Base-by-base conservation (phyloP, 2,329 filamentous ascomycete genomes). In the Talaromyces sp. region DNA sequence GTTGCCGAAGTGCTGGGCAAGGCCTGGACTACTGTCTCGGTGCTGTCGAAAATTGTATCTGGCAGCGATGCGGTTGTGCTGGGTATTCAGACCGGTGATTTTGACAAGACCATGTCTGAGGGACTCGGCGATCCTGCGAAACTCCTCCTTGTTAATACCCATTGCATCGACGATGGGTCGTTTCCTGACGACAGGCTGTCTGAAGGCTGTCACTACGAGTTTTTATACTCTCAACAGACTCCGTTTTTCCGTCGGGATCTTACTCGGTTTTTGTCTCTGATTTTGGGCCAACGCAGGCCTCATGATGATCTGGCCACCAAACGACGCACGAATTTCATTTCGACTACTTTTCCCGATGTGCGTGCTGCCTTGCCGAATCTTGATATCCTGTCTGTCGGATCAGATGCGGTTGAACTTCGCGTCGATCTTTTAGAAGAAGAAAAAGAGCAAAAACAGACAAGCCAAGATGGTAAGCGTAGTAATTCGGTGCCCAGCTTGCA, bases 271-370 rank as follows among this genome's bases (percentile, higher is more conserved):
- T 83, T 92, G 27, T 89, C 90, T 6, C 88, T 94, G 69, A 87
- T 89, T 6, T 78, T 94, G 27, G 91, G 91, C 10, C 90, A 94
- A 75, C 87, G 88, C 64, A 88, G 85, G 68, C 88, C 89, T 59
- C 90, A 95, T 70, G 86, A 89, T 66, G 87, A 89, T 60, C 78
- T 95, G 56, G 69, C 71, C 31, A 74, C 87, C 56, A 94, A 94
- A 70, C 82, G 85, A 46, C 83, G 90, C 68, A 94, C 90, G 0
- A 92, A 90, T 66, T 87, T 94, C 69, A 91, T 95, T 65, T 94
- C 91, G 4, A 94, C 90, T 1, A 95, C 91, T 0, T 95, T 95
- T 65, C 89, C 91, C 0, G 90, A 96, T 70, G 89, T 96, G 9
- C 88, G 88, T 63, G 88, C 89, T 3, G 91, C 91, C 9, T 79